These are phyloP conservation scores for Borealophlyctis nickersoniae DNA, from an alignment of 192 early-diverging fungal genomes.

Conservation along the genomic window DNA sequence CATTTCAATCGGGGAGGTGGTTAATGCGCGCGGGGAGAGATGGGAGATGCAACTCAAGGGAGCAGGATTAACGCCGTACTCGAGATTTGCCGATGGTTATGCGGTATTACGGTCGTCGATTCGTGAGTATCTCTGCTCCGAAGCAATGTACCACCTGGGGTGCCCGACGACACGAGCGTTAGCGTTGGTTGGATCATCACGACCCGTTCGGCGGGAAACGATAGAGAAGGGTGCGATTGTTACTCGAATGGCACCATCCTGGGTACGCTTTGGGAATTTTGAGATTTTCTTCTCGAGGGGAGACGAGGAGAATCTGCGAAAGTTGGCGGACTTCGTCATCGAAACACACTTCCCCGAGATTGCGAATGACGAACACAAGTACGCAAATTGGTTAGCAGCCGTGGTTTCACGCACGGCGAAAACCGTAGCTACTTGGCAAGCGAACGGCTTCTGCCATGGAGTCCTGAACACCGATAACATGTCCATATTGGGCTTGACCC, in stretches of 20 bases:
- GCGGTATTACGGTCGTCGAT: slow-evolving; percentile 85
- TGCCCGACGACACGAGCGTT: slow-evolving; percentile 78
- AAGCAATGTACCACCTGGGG: slow-evolving; percentile 69
- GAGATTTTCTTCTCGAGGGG: slow-evolving; percentile 73
- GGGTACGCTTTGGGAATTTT: slow-evolving; percentile 87
- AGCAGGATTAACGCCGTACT: slow-evolving; percentile 79
- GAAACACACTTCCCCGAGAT: slow-evolving; percentile 51
- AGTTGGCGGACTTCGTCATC: slow-evolving; percentile 74
- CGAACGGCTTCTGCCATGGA: slow-evolving; percentile 72
- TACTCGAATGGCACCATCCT: slow-evolving; percentile 63
- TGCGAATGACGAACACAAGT: slow-evolving; percentile 39
- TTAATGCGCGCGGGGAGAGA: slow-evolving; percentile 19
- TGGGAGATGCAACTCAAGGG: slow-evolving; percentile 89
- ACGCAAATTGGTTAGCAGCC: slow-evolving; percentile 53
- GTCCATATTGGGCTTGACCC: slow-evolving; percentile 72
- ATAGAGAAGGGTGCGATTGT: slow-evolving; percentile 76
- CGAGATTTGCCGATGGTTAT: slow-evolving; percentile 81
- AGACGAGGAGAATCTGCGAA: slow-evolving; percentile 48
- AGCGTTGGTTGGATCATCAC: slow-evolving; percentile 58
- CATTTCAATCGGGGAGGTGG: slow-evolving; percentile 68
- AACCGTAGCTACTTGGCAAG: slow-evolving; percentile 79
- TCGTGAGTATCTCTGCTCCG: slow-evolving; percentile 76
- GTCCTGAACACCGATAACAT: slow-evolving; percentile 94
- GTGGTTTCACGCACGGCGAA: slow-evolving; percentile 62
- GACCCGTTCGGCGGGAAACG: slow-evolving; percentile 59